A percentile compares a stretch with the other conserved stretches of the same genome.
Evolutionary conservation across 2,329 filamentous ascomycete genomes (phyloP).

Genomic region (Erysiphe pulchra): DNA sequence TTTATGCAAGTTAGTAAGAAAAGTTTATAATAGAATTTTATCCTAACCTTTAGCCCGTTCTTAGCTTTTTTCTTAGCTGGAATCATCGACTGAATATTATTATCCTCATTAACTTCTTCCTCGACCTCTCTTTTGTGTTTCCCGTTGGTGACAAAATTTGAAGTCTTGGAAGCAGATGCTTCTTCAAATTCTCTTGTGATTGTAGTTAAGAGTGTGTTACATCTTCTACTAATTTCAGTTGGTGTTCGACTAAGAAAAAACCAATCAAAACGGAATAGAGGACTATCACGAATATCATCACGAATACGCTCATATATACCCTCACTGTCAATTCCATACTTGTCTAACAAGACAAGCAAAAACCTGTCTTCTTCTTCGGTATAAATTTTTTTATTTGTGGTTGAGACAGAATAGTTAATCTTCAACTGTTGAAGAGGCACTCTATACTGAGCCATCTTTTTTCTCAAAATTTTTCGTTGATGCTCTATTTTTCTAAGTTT

Average conservation of each 20-base stretch:
- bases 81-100: constrained; percentile 50
- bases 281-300: constrained; percentile 88
- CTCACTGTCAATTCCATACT: constrained; percentile 76
- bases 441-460: constrained; percentile 93
- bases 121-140: constrained; percentile 49
- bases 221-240: constrained; percentile 73
- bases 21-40: constrained; percentile 1
- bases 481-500: constrained; percentile 70
- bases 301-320: constrained; percentile 78
- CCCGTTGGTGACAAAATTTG: constrained; percentile 32
- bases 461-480: constrained; percentile 75
- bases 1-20: constrained; percentile 16
- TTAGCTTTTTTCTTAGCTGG: constrained; percentile 92
- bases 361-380: constrained; percentile 97
- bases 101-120: constrained; percentile 67
- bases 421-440: constrained; percentile 93
- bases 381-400: constrained; percentile 99
- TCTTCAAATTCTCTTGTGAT: constrained; percentile 88
- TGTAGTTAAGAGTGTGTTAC: constrained; percentile 80
- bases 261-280: constrained; percentile 96
- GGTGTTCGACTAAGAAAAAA: constrained; percentile 93
- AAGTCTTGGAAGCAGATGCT: constrained; percentile 19
- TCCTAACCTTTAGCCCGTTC: constrained; percentile 46
- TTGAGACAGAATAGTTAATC: constrained; percentile 96
- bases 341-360: constrained; percentile 76